Conservation (phyloP, 768 basidiomycete species). For the Phylloporus scabripes region DNA sequence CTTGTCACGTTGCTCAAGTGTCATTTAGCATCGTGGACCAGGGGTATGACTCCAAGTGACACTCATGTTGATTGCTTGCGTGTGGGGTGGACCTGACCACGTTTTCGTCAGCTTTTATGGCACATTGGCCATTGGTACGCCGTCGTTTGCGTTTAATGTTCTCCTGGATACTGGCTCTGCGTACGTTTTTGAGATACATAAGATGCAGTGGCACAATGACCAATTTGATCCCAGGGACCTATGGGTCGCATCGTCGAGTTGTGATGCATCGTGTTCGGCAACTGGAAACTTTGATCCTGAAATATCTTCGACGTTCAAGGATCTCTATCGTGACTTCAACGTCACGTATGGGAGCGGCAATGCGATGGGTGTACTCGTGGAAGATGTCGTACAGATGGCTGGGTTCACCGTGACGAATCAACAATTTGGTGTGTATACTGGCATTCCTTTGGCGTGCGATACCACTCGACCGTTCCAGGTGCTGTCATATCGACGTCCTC, state of each 20-base stretch:
- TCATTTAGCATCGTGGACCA: slow-evolving; percentile 52
- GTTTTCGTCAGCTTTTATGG: slow-evolving; percentile 28
- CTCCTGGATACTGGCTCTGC: slow-evolving; percentile 49
- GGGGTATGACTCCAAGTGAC: slow-evolving; percentile 56
- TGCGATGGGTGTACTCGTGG: slow-evolving; percentile 41
- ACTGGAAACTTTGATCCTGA: slow-evolving; percentile 30
- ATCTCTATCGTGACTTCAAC: slow-evolving; percentile 29
- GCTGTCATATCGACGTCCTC: slow-evolving; percentile 24
- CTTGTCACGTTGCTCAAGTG: slow-evolving; percentile 1
- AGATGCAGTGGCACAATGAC: neutral
- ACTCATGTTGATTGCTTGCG: neutral
- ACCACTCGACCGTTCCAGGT: slow-evolving; percentile 34
- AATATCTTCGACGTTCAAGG: slow-evolving; percentile 34
- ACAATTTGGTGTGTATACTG: slow-evolving; percentile 42
- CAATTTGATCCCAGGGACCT: slow-evolving; percentile 38
- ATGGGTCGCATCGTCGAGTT: slow-evolving; percentile 41
- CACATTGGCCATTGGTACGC: slow-evolving; percentile 39
- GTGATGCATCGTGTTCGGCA: slow-evolving; percentile 29
- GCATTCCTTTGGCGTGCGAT: neutral
- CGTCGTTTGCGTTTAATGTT: slow-evolving; percentile 40
- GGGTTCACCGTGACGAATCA: slow-evolving; percentile 55
- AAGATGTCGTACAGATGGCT: slow-evolving; percentile 70
- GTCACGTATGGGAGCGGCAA: slow-evolving; percentile 44
- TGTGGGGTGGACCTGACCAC: neutral
- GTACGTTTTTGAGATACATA: slow-evolving; percentile 12